These are phyloP conservation scores for Cordia subcordata DNA, from an alignment of 257 asterid species.

Conservation along the genomic window DNA sequence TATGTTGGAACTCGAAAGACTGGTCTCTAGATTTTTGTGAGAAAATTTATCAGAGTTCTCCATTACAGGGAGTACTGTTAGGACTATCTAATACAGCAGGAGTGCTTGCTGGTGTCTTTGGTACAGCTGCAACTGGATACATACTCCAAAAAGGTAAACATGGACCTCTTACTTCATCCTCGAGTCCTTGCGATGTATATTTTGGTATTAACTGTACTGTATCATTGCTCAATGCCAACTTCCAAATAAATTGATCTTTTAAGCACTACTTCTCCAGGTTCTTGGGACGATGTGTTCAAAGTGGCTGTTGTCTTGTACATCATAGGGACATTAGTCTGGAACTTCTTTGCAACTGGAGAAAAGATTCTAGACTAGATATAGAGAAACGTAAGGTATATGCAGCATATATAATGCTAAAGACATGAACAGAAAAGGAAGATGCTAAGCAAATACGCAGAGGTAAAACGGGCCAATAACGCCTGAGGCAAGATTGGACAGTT, in stretches of 20 bases:
- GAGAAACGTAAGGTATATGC: not conserved
- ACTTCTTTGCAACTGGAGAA: slow-evolving; percentile 79
- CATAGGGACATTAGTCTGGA: slow-evolving; percentile 87
- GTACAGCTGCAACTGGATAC: slow-evolving; percentile 98
- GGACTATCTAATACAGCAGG: slow-evolving; percentile 97
- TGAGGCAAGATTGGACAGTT: not conserved
- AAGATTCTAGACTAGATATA: slow-evolving; percentile 57
- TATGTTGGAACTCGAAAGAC: not conserved
- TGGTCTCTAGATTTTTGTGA: not conserved
- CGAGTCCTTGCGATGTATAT: not conserved
- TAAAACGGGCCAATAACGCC: not conserved
- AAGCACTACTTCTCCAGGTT: slow-evolving; percentile 41
- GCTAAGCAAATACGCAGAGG: not conserved
- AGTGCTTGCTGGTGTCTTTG: slow-evolving; percentile 94
- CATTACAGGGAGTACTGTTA: slow-evolving; percentile 70
- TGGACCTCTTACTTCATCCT: slow-evolving; percentile 4
- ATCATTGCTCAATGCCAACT: not conserved
- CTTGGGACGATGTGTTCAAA: slow-evolving; percentile 94
- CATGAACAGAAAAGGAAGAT: not conserved
- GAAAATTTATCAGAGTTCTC: slow-evolving; percentile 1
- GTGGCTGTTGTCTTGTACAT: slow-evolving; percentile 75
- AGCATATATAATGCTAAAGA: slow-evolving; percentile 1
- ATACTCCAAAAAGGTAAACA: slow-evolving; percentile 82
- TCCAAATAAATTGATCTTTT: not conserved
- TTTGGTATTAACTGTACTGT: not conserved